Evolutionary conservation across 2,329 filamentous ascomycete species (phyloP).

Genomic region (Aspergillus oerlinghausenensis): DNA sequence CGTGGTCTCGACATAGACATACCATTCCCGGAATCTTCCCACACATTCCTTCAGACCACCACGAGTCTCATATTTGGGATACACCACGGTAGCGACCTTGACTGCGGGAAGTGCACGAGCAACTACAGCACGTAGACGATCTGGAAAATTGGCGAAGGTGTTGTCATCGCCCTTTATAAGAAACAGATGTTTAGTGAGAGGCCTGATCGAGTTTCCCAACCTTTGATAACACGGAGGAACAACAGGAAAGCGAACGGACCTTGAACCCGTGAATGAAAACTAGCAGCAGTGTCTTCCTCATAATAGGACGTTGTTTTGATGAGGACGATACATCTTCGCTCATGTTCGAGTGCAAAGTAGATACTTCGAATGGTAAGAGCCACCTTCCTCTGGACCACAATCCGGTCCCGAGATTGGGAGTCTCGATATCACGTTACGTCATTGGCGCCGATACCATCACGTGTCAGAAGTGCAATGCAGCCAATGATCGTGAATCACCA

Average conservation of each 20-base stretch:
- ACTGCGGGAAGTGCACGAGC: slow-evolving; percentile 41
- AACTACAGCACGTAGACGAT: slow-evolving; percentile 39
- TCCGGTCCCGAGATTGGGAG: neutral
- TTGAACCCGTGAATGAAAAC: slow-evolving; percentile 49
- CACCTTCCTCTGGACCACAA: neutral
- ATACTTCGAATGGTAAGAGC: neutral
- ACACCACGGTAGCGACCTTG: slow-evolving; percentile 39
- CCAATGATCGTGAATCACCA: neutral
- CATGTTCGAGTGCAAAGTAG: neutral
- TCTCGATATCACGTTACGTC: slow-evolving; percentile 1
- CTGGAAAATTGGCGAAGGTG: slow-evolving; percentile 46
- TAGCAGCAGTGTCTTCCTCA: slow-evolving; percentile 44
- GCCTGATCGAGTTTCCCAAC: neutral
- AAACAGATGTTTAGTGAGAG: neutral
- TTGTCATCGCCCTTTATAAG: slow-evolving; percentile 43
- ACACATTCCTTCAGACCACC: slow-evolving; percentile 46
- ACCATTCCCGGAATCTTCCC: slow-evolving; percentile 46
- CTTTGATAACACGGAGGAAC: neutral
- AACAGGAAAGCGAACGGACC: slow-evolving; percentile 23
- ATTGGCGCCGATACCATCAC: neutral
- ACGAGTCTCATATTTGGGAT: slow-evolving; percentile 48
- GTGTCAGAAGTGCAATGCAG: neutral
- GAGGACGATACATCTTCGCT: slow-evolving; percentile 6
- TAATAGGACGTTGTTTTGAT: slow-evolving; percentile 16
- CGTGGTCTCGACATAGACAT: slow-evolving; percentile 22